Evolutionary conservation across 2,329 filamentous ascomycete genomes (phyloP), one percentile per base, ranked within the genome.

Genomic region (Dactylonectria estremocensis): DNA sequence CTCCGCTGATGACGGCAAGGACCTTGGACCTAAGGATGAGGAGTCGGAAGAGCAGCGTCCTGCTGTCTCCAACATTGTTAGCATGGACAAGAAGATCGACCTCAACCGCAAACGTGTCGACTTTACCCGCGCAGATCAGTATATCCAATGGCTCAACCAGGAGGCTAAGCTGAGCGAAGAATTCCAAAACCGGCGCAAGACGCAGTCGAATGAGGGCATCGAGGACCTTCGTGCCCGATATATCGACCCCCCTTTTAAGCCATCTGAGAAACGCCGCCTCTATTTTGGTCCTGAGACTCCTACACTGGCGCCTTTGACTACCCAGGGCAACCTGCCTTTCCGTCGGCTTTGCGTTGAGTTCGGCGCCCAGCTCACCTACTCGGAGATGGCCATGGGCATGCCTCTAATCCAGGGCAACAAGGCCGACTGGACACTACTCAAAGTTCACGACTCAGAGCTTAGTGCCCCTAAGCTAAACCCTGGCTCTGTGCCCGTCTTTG

Each of bases 241-340:
- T 78, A 87, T 90, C n/a, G 95, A 98, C 67, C 91, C 94, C 24
- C 95, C 95, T 0, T 91, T 98, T 77, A 89, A 92, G 77, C 91
- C 96, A 2, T 98, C 95, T 0, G 96, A 99, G 83, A 99, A 99
- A 85, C 90, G 96, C 65, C 90, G 91, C 57, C 86, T 99, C 63
- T 98, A 99, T 83, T 98, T 98, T 80, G 95, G 95, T 6, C 90
- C 92, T 1, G 95, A 98, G 80, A 99, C 96, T 2, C 96, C 96
- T 0, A 90, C 95, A 11, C 85, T 99, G n/a, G 96, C 96, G 5
- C 96, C 96, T 40, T 87, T 99, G 55, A 99, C 96, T 1, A 99
- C 96, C 0, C 96, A 98, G 82, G 96, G 96, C 52, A 99, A 99
- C 76, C 86, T 98, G 54, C 96, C 96, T 1, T 99, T 97, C 84